Evolutionary conservation across 2,329 filamentous ascomycete species (phyloP).

Genomic region (Scedosporium apiospermum): DNA sequence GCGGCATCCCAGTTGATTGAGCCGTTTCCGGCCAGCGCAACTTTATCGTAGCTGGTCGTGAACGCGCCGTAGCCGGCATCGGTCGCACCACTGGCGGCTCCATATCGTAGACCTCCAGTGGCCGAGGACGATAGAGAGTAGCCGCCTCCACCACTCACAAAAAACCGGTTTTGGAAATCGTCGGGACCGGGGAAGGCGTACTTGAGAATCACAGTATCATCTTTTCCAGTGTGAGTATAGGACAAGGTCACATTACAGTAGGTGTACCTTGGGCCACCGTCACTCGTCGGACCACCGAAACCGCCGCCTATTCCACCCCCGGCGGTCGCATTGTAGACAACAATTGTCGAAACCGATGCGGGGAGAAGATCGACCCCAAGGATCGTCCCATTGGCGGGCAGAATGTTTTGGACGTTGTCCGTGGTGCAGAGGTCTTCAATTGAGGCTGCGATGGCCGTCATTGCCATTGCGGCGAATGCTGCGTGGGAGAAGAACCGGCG

Average conservation of each 20-base stretch:
- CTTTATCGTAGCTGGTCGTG: constrained; percentile 23
- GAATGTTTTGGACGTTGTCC: not conserved
- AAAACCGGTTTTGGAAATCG: constrained; percentile 33
- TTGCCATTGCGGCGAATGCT: not conserved
- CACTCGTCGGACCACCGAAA: constrained; percentile 8
- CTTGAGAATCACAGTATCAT: constrained; percentile 21
- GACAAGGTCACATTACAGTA: constrained; percentile 27
- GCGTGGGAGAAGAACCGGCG: not conserved
- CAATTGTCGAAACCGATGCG: constrained; percentile 26
- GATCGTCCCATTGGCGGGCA: constrained; percentile 12
- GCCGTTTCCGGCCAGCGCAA: constrained; percentile 35
- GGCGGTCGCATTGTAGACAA: constrained; percentile 2
- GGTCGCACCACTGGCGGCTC: constrained; percentile 28
- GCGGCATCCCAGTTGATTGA: constrained; percentile 39
- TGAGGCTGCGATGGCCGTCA: not conserved
- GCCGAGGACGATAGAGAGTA: constrained; percentile 29
- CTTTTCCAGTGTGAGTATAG: constrained; percentile 22
- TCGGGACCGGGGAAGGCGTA: constrained; percentile 24
- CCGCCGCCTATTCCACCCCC: constrained; percentile 7
- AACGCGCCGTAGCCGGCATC: constrained; percentile 34
- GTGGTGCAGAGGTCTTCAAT: not conserved
- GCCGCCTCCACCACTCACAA: constrained; percentile 33
- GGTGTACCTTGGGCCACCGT: constrained; percentile 16
- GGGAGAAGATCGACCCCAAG: constrained; percentile 21
- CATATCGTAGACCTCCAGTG: constrained; percentile 18